These are phyloP conservation scores for Tolypocladium album DNA, from an alignment of 2,329 filamentous ascomycete genomes.

Conservation along the genomic window DNA sequence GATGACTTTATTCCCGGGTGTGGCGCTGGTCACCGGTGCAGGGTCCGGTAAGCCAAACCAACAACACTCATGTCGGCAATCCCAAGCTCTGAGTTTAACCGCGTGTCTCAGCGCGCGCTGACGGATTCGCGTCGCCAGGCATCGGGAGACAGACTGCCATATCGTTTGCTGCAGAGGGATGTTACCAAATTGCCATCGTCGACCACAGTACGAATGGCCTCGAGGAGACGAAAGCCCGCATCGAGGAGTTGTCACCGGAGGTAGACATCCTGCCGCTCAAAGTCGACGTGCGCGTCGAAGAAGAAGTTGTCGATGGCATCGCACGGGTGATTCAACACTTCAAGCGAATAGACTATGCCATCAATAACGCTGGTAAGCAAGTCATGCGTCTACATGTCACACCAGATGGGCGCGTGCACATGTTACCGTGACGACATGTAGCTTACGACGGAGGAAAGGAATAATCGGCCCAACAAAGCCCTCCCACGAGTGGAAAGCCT, in stretches of 20 bases:
- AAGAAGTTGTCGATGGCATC: conserved; percentile 22
- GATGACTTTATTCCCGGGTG: conserved; percentile 16
- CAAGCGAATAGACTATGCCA: conserved; percentile 32
- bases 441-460: conserved; percentile 9
- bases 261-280: conserved; percentile 7
- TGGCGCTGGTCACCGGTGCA: conserved; percentile 20
- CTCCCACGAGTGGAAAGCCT: conserved; percentile 21
- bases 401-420: not conserved
- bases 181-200: conserved; percentile 27
- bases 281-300: conserved; percentile 24
- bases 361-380: conserved; percentile 28
- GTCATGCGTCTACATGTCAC: not conserved
- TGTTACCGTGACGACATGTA: not conserved
- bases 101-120: not conserved
- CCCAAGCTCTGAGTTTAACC: too few species aligned
- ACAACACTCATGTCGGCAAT: too few species aligned
- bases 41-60: conserved; percentile 13
- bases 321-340: conserved; percentile 19
- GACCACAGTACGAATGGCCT: conserved; percentile 23
- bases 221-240: conserved; percentile 14
- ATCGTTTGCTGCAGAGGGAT: conserved; percentile 32
- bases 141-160: not conserved
- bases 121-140: not conserved
- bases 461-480: conserved; percentile 24
- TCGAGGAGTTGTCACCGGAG: not conserved